A percentile compares a stretch with the other conserved stretches of the same genome.
Conservation (phyloP, 1,139 yeast species). For the Geotrichum candidum region DNA sequence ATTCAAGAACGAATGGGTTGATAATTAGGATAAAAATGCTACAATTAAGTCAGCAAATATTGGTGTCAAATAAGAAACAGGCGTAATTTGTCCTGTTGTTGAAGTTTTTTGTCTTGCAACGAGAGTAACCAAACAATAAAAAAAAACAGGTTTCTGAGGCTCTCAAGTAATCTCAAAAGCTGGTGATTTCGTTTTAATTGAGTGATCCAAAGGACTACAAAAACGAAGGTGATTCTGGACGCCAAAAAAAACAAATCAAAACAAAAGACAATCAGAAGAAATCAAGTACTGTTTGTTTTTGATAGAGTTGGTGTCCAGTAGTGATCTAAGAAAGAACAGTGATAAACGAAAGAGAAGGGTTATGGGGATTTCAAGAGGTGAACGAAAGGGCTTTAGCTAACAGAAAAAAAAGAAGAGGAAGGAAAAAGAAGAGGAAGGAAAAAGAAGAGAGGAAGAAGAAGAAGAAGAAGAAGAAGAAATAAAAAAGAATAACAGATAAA, state of each 20-base stretch:
- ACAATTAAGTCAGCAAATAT: background rate
- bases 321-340: background rate
- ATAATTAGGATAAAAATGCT: background rate
- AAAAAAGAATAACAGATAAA: constrained; percentile 1
- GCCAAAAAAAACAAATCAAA: background rate
- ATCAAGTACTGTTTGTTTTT: background rate
- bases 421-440: background rate
- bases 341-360: background rate
- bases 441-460: background rate
- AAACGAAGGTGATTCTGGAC: background rate
- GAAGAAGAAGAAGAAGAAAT: background rate
- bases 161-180: background rate
- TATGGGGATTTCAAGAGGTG: too few species aligned
- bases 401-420: background rate
- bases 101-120: background rate
- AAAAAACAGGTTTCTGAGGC: background rate
- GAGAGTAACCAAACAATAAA: background rate
- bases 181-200: background rate
- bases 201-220: background rate
- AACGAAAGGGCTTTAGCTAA: background rate
- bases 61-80: background rate
- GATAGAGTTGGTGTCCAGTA: background rate
- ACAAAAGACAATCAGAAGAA: background rate
- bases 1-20: background rate
- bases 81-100: background rate